Conservation (phyloP, 2,329 filamentous ascomycete species). For the Colletotrichum tamarilloi region DNA sequence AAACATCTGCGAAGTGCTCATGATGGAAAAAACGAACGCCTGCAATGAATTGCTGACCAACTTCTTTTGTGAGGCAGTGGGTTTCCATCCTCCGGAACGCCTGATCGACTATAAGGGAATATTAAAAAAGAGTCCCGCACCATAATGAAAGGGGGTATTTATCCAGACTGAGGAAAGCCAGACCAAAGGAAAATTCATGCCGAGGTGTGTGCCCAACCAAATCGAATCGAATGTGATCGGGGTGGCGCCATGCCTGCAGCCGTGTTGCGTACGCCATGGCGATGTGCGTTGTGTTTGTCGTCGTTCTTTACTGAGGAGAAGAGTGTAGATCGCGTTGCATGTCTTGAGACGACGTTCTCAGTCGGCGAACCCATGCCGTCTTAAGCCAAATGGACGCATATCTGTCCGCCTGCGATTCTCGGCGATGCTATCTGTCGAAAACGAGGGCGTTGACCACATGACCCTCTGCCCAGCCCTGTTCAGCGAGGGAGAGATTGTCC, state of each 20-base stretch:
- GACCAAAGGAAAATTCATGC: not conserved
- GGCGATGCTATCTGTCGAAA: conserved; percentile 56
- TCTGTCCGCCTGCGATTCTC: not conserved
- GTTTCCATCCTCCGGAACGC: conserved; percentile 2
- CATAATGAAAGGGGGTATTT: conserved; percentile 32
- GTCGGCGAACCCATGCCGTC: not conserved
- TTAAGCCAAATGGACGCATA: not conserved
- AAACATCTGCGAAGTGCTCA: not conserved
- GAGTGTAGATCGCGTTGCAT: not conserved
- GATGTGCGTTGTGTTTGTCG: not conserved
- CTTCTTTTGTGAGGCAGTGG: not conserved
- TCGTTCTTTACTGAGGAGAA: not conserved
- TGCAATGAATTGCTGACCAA: not conserved
- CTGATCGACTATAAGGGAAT: not conserved
- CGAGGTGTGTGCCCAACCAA: not conserved
- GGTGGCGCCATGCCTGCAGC: not conserved
- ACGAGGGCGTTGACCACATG: conserved; percentile 84
- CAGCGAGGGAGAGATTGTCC: conserved; percentile 71
- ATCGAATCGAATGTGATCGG: not conserved
- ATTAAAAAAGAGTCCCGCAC: not conserved
- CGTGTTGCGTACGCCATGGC: not conserved
- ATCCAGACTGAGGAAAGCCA: conserved; percentile 29
- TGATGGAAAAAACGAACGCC: not conserved
- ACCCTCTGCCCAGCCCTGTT: conserved; percentile 80
- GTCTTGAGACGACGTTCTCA: not conserved